These are phyloP conservation scores for Solanum sparsipilum DNA, from an alignment of 257 asterid genomes.

Conservation along the genomic window DNA sequence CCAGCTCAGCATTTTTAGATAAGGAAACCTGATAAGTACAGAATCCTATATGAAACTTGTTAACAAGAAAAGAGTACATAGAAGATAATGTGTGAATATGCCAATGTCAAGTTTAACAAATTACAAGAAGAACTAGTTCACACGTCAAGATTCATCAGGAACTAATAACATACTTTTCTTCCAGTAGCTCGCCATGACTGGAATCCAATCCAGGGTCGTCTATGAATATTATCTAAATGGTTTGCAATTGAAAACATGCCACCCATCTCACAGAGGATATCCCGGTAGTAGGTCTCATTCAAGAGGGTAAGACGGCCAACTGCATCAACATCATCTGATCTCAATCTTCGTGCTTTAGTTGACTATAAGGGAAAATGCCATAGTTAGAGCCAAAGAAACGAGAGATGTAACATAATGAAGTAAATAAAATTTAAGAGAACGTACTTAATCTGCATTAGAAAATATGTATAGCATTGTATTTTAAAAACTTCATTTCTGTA, in stretches of 20 bases:
- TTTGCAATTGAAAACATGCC: conserved; percentile 94
- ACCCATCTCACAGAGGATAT: conserved; percentile 88
- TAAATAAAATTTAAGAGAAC: not conserved
- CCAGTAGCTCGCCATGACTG: conserved; percentile 99
- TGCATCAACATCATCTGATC: conserved; percentile 94
- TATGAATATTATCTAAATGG: conserved; percentile 76
- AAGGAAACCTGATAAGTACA: conserved; percentile 51
- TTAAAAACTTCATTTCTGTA: not conserved
- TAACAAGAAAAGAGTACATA: not conserved
- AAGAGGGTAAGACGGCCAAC: conserved; percentile 73
- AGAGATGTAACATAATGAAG: not conserved
- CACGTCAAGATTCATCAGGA: not conserved
- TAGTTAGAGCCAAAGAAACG: conserved; percentile 3
- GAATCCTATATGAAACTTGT: not conserved
- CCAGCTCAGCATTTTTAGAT: conserved; percentile 64
- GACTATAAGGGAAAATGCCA: conserved; percentile 35
- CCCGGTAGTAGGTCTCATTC: conserved; percentile 69
- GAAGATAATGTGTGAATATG: not conserved
- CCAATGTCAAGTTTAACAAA: not conserved
- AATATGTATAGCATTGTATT: not conserved
- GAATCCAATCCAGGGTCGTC: conserved; percentile 98
- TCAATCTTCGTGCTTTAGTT: conserved; percentile 51
- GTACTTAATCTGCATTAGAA: not conserved
- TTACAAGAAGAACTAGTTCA: not conserved
- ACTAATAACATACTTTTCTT: conserved; percentile 45